Percentiles rank a stretch among this genome's conserved stretches.
Evolutionary conservation across 306 rosid species (phyloP).

Genomic region (Luffa aegyptiaca): DNA sequence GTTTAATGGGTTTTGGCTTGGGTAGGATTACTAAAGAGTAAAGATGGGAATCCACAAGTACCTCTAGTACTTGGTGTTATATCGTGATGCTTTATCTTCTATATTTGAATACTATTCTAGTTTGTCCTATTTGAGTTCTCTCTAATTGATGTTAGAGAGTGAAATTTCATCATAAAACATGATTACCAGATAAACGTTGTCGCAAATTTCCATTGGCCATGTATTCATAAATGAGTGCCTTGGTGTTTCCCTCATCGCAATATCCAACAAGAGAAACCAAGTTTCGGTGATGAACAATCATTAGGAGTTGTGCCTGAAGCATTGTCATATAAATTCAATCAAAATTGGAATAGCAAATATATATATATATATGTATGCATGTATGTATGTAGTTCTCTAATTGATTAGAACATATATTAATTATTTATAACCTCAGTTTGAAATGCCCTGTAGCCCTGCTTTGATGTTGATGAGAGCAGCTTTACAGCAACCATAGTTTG

Average conservation of each 20-base stretch:
- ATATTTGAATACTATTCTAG: too few relatives aligned
- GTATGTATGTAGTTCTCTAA: neutral
- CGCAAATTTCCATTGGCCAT: constrained; percentile 16
- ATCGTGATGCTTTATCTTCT: too few relatives aligned
- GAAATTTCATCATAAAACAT: neutral
- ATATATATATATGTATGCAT: too few relatives aligned
- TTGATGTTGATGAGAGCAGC: constrained; percentile 22
- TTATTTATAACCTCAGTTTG: constrained; percentile 15
- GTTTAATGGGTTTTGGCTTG: too few relatives aligned
- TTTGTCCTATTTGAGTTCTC: too few relatives aligned
- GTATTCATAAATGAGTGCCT: constrained; percentile 22
- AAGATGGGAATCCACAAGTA: too few relatives aligned
- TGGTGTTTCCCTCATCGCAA: constrained; percentile 15
- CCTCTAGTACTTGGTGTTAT: too few relatives aligned
- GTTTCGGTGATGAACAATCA: constrained; percentile 18
- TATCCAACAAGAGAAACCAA: constrained; percentile 26
- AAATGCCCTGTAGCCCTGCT: constrained; percentile 25
- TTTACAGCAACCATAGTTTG: constrained; percentile 24
- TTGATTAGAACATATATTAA: neutral
- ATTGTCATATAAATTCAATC: neutral
- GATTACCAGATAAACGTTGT: constrained; percentile 8
- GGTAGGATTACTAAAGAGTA: too few relatives aligned
- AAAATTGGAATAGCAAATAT: neutral
- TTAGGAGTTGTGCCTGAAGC: constrained; percentile 12
- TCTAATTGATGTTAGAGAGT: neutral